Conservation (phyloP, 306 rosid genomes). For the Dalbergia cochinchinensis region DNA sequence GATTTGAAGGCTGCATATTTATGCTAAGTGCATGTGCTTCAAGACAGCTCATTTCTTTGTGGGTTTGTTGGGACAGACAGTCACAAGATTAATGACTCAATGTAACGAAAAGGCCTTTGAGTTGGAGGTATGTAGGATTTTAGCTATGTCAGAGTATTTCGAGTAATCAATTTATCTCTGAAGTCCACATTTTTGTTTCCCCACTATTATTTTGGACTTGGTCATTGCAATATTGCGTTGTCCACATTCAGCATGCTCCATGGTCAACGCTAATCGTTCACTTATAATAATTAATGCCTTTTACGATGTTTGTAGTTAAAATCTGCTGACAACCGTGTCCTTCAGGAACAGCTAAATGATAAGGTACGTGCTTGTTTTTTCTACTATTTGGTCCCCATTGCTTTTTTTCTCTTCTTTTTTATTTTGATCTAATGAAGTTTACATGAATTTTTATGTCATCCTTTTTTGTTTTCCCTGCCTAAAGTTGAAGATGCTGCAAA, state of each 20-base stretch:
- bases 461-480: slow-evolving; percentile 7
- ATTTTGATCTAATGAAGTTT: slow-evolving; percentile 12
- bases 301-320: slow-evolving; percentile 67
- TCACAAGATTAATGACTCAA: slow-evolving; percentile 85
- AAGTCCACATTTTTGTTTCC: slow-evolving; percentile 14
- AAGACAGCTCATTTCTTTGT: slow-evolving; percentile 35
- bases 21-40: slow-evolving; percentile 23
- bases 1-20: slow-evolving; percentile 34
- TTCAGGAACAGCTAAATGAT: slow-evolving; percentile 91
- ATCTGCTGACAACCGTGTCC: slow-evolving; percentile 96
- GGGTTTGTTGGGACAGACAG: slow-evolving; percentile 70
- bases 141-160: slow-evolving; percentile 39
- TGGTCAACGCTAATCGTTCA: slow-evolving; percentile 14
- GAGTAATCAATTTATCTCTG: slow-evolving; percentile 32
- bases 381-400: not conserved
- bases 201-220: not conserved
- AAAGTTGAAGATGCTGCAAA: slow-evolving; percentile 30
- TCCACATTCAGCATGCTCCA: slow-evolving; percentile 21
- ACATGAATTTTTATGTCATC: slow-evolving; percentile 19
- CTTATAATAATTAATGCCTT: slow-evolving; percentile 15
- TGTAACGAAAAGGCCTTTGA: slow-evolving; percentile 95
- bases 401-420: not conserved
- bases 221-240: slow-evolving; percentile 31
- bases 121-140: slow-evolving; percentile 78
- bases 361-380: slow-evolving; percentile 60